A percentile compares a stretch with the other conserved stretches of the same genome.
Evolutionary conservation across 139 green algal species (phyloP).

Genomic region (Pleodorina starrii): DNA sequence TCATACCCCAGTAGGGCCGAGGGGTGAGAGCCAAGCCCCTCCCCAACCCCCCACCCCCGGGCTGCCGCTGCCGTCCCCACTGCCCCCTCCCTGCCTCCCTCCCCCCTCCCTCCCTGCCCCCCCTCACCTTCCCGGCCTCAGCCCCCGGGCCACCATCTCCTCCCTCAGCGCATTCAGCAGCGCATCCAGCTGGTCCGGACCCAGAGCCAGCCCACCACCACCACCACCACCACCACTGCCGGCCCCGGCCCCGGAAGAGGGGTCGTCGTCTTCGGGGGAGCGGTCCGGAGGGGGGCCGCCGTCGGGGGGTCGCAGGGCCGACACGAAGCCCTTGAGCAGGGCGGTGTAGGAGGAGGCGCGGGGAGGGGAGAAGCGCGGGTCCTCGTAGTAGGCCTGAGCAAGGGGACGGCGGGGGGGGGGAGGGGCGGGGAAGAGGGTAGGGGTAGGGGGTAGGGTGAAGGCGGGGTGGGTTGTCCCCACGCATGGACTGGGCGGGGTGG

Average conservation of each 20-base stretch:
- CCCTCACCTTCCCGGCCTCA: constrained; percentile 15
- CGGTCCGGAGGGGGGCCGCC: background rate
- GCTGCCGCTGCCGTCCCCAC: background rate
- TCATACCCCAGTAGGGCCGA: no score
- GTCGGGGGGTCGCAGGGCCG: background rate
- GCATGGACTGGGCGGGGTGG: no score
- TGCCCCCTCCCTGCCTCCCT: no score
- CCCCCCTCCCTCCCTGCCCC: background rate
- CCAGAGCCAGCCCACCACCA: background rate
- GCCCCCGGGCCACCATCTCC: constrained; percentile 32
- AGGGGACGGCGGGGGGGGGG: background rate
- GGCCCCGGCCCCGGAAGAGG: no score
- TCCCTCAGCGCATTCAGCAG: background rate
- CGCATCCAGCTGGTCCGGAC: background rate
- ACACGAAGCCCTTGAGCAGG: constrained; percentile 17
- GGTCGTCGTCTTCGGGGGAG: background rate
- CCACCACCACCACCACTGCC: no score
- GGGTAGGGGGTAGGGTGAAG: no score
- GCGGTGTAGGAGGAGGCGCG: constrained; percentile 22
- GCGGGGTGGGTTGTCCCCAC: no score
- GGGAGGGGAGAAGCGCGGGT: background rate
- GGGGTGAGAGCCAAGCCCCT: no score
- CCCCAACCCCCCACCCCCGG: no score
- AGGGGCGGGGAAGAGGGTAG: background rate
- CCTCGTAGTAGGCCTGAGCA: constrained; percentile 9